Evolutionary conservation across 108 stramenopile species (phyloP), one percentile per base, ranked within the genome.

Genomic region (Aurantiochytrium sp.): DNA sequence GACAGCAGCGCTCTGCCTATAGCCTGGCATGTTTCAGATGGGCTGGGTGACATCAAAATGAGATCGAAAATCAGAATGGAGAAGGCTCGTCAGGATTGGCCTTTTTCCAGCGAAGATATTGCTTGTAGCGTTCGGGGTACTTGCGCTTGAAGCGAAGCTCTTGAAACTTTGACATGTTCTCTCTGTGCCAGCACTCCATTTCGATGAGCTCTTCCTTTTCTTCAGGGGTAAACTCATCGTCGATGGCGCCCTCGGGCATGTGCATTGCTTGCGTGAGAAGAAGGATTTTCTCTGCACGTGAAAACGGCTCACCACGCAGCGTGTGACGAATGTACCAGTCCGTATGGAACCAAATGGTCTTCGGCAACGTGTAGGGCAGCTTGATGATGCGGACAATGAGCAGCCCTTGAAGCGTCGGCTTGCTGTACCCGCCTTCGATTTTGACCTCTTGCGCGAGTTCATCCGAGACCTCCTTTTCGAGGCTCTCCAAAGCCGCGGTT

Each of bases 121-220:
- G 76, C 51, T 83, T 83, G 51, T 53, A 83, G 18, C 23, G 6
- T 53, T 83, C 76, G n/a, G 76, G 76, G 28, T 83, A 83, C 51
- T 83, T 83, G 44, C 28, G 23, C n/a, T 53, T 47, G 4, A 83
- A 83, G 3, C n/a, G 76, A 12, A 53, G n/a, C 51, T 83, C 76
- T 23, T 83, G 76, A 83, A 83, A 83, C 6, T 45, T 43, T 45
- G 44, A 45, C 19, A 53, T 25, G 76, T 83, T 83, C 12, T 83
- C 76, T 12, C 76, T 43, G 28, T 83, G 76, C 76, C 76, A 83
- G 76, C 76, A 83, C 28, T 83, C 76, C 76, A 83, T 83, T 21
- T 83, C 76, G 28, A 83, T 83, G 28, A 83, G 76, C 45, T 53
- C 23, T 35, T 83, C 49, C n/a, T 53, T 53, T 53, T 83, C 76